phyloP scores from a whole-genome alignment of 495 filamentous ascomycete species.

The Lophiotrema nucula region DNA sequence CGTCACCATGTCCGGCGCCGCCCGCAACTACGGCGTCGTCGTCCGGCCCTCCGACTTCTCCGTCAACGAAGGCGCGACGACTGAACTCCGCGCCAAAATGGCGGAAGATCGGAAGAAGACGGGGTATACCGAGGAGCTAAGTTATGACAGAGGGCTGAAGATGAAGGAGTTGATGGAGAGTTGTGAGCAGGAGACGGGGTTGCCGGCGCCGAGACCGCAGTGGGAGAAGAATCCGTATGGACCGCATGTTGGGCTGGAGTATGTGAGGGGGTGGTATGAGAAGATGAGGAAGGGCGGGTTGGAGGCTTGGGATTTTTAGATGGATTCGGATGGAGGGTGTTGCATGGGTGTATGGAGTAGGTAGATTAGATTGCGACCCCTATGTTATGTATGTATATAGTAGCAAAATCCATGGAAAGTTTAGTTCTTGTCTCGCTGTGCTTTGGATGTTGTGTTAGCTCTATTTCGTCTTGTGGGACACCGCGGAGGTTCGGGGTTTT shows the following conservation, averaged over 20 bases:
- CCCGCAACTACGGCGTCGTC: constrained; percentile 47
- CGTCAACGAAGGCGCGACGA: constrained; percentile 39
- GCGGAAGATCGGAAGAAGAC: constrained; percentile 20
- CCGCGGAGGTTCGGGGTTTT: too few relatives aligned
- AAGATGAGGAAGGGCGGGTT: constrained; percentile 44
- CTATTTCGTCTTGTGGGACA: too few relatives aligned
- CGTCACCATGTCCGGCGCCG: constrained; percentile 49
- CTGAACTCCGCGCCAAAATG: constrained; percentile 39
- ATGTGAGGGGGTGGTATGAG: constrained; percentile 67
- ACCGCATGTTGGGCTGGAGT: constrained; percentile 70
- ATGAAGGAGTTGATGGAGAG: constrained; percentile 40
- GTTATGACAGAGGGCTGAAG: constrained; percentile 47
- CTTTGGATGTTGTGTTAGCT: too few relatives aligned
- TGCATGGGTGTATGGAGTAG: too few relatives aligned
- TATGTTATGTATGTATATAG: too few relatives aligned
- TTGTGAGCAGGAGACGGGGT: constrained; percentile 45
- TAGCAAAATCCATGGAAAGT: too few relatives aligned
- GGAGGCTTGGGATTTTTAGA: constrained; percentile 12
- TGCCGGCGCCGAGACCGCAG: constrained; percentile 61
- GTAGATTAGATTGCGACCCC: too few relatives aligned
- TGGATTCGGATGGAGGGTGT: too few relatives aligned
- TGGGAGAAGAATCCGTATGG: constrained; percentile 67
- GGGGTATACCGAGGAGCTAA: constrained; percentile 9
- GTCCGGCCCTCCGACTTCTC: constrained; percentile 38
- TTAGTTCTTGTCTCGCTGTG: too few relatives aligned